Evolutionary conservation across 2,329 filamentous ascomycete species (phyloP).

Genomic region (Diaporthe sp.): DNA sequence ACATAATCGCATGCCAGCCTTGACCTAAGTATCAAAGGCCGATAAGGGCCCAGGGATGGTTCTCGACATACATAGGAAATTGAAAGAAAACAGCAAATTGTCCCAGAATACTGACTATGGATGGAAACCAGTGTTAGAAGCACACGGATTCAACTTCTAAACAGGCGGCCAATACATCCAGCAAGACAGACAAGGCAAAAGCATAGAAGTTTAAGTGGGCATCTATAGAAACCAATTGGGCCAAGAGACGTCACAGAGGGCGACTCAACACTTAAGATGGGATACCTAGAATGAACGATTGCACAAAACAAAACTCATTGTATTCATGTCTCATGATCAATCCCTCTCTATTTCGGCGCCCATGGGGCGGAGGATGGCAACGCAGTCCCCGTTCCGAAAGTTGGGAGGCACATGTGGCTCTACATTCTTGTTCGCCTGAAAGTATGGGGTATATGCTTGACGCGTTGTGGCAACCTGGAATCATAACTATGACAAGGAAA

Average conservation of each 20-base stretch:
- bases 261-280: too few species aligned
- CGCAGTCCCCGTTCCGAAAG: too few species aligned
- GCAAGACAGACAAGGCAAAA: not conserved
- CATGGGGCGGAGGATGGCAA: too few species aligned
- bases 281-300: not conserved
- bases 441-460: not conserved
- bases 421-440: not conserved
- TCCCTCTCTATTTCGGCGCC: not conserved
- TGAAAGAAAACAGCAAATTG: not conserved
- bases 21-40: not conserved
- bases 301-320: not conserved
- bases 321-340: not conserved
- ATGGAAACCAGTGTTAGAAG: not conserved
- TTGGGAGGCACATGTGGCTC: not conserved
- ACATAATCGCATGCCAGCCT: not conserved
- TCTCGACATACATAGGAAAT: not conserved
- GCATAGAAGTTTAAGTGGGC: not conserved
- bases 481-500: constrained; percentile 1
- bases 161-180: not conserved
- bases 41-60: not conserved
- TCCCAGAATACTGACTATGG: not conserved
- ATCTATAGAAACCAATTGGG: not conserved
- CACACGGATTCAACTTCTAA: not conserved
- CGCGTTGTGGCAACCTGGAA: not conserved
- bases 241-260: not conserved